A percentile compares a stretch with the other conserved stretches of the same genome.
phyloP scores from a whole-genome alignment of 208 protist genomes.

The Polymyxa betae region DNA sequence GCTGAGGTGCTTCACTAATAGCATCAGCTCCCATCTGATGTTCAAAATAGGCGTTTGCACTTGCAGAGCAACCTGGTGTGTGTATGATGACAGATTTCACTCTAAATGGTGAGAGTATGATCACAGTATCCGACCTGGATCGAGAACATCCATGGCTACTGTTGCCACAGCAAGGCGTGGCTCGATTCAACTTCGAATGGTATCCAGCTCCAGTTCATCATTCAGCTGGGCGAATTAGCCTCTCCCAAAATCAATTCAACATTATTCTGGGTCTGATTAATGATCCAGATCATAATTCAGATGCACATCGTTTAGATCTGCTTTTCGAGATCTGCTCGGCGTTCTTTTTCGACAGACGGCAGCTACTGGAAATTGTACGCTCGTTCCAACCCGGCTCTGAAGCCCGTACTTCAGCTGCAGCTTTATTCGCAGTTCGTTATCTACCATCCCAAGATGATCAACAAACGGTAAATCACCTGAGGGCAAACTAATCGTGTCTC shows the following conservation, averaged over 20 bases:
- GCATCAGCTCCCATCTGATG: too few species aligned
- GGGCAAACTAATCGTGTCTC: not conserved
- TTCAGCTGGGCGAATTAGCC: not conserved
- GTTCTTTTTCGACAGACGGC: not conserved
- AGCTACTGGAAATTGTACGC: not conserved
- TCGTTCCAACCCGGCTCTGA: not conserved
- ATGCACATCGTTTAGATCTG: not conserved
- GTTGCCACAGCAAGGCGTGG: not conserved
- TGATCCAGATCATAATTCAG: not conserved
- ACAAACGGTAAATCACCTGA: too few species aligned
- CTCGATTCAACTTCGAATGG: not conserved
- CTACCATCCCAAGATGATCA: too few species aligned
- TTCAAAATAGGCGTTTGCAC: too few species aligned
- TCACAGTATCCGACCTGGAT: not conserved
- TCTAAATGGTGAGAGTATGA: too few species aligned
- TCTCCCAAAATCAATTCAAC: not conserved
- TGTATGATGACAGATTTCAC: too few species aligned
- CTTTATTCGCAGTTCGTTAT: too few species aligned
- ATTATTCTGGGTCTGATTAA: not conserved
- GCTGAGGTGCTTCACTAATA: too few species aligned
- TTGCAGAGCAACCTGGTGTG: too few species aligned
- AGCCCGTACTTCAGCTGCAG: too few species aligned
- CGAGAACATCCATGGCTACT: not conserved
- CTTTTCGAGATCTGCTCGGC: not conserved
- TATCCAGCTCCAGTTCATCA: not conserved